A percentile compares a stretch with the other conserved stretches of the same genome.
These are phyloP conservation scores for Trichosporon sp. DNA, from an alignment of 1,284 basidiomycete genomes.

Conservation along the genomic window DNA sequence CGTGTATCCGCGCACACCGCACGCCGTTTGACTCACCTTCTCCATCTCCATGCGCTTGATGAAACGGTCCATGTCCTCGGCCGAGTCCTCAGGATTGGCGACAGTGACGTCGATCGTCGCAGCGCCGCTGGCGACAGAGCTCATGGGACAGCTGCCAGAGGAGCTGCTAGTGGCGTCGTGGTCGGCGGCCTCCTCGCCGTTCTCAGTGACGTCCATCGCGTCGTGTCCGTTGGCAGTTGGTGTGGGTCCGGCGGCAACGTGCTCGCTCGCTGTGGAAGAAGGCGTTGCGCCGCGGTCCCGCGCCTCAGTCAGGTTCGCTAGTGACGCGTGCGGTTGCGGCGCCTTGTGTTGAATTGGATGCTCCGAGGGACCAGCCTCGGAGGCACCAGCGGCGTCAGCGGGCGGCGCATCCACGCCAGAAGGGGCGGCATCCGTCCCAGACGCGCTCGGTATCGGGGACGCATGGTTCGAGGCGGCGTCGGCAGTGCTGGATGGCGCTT, in stretches of 20 bases:
- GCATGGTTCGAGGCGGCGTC: background rate
- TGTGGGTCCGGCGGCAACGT: background rate
- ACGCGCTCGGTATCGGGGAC: conserved; percentile 13
- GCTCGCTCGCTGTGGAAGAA: background rate
- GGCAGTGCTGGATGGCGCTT: conserved; percentile 7
- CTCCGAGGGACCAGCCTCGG: background rate
- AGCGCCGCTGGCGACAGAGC: conserved; percentile 21
- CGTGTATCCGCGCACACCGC: conserved; percentile 14
- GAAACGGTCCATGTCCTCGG: conserved; percentile 49
- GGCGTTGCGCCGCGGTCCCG: conserved; percentile 8
- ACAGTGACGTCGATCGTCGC: conserved; percentile 20
- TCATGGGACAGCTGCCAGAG: conserved; percentile 20
- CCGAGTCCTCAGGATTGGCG: conserved; percentile 27
- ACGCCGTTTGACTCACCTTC: conserved; percentile 44
- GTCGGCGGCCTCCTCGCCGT: conserved; percentile 19
- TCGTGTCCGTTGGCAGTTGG: conserved; percentile 17
- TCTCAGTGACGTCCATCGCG: conserved; percentile 16
- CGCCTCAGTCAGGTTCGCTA: background rate
- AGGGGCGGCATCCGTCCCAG: background rate
- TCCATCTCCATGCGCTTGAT: conserved; percentile 52
- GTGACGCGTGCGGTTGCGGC: background rate
- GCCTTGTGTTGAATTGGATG: background rate
- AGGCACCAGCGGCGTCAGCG: background rate
- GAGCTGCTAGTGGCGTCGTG: conserved; percentile 23
- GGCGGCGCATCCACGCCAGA: background rate